Evolutionary conservation across 306 rosid genomes (phyloP), one percentile per base, ranked within the genome.

Genomic region (Herpetospermum pedunculosum): DNA sequence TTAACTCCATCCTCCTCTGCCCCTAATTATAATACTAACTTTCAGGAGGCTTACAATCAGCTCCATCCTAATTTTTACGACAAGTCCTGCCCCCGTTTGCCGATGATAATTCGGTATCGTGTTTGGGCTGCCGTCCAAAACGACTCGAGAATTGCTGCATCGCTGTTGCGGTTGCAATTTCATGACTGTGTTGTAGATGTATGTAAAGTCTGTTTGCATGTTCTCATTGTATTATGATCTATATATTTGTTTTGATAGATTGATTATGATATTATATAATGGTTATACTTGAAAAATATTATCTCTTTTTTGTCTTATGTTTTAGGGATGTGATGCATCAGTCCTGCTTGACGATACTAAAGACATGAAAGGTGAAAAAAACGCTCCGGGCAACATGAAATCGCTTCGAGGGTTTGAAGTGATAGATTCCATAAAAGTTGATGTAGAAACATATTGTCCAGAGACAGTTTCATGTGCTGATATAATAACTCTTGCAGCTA

Each of bases 171-270:
- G 23, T 30, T 91, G 85, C 89, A 85, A 60, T 91, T 91, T 19
- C 97, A 91, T 9, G 95, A 91, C 38, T 91, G 97, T 78, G 82
- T 91, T 18, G 95, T 91, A 14, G 52, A 87, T 40, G 95, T 87
- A 78, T 35, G 43, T 63, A 34, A 35, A 16, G 0, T 35, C 1
- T 10, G 1, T 37, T 19, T 64, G 14, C 29, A 4, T 35, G 9
- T 38, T 35, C 49, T 64, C 38, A 1, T 10, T 19, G 15, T 38
- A 19, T 63, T 23, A 28, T 25, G n/a, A n/a, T n/a, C n/a, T n/a
- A n/a, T n/a, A n/a, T 15, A 28, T 57, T 29, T 50, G 13, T 10
- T 11, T 46, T 46, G 16, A 46, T 46, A 10, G 50, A 46, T 46
- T 13, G 14, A 2, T 12, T 2, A 46, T 46, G 50, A 38, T 38